These are phyloP conservation scores for Candida gigantensis DNA, from an alignment of 1,139 yeast species.

Conservation along the genomic window DNA sequence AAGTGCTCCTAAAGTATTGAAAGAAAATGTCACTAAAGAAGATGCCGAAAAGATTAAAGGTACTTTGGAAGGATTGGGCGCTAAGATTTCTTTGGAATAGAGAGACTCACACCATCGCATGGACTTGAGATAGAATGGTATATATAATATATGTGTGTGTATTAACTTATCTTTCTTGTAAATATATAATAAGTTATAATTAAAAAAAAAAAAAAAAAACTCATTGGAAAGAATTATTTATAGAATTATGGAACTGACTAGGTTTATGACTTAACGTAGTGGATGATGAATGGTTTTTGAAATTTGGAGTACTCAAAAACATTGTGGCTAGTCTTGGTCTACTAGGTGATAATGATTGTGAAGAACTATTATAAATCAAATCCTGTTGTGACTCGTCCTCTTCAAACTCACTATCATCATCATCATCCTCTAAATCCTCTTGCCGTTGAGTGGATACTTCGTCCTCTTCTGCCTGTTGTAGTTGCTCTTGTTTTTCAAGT, in stretches of 20 bases:
- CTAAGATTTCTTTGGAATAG: conserved; percentile 86
- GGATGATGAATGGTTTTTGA: too few species aligned
- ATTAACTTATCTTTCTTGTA: conserved; percentile 13
- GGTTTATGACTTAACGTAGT: neutral
- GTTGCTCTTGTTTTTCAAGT: neutral
- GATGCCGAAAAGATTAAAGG: conserved; percentile 92
- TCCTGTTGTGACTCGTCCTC: conserved; percentile 13
- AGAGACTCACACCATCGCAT: conserved; percentile 4
- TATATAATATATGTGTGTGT: conserved; percentile 14
- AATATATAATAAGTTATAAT: conserved; percentile 3
- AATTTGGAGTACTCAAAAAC: neutral
- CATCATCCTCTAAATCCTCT: too few species aligned
- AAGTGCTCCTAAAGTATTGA: conserved; percentile 90
- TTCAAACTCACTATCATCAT: conserved; percentile 22
- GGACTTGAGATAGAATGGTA: conserved; percentile 3
- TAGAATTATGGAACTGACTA: neutral
- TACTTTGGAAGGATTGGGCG: conserved; percentile 92
- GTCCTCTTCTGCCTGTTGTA: too few species aligned
- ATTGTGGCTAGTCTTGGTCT: conserved; percentile 1
- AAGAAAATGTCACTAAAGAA: conserved; percentile 84
- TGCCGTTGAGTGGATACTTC: too few species aligned
- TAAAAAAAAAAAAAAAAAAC: neutral
- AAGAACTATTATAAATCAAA: conserved; percentile 1
- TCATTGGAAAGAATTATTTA: conserved; percentile 1
- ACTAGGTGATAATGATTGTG: conserved; percentile 2